These are phyloP conservation scores for Trifolium subterraneum DNA, from an alignment of 306 rosid genomes.

Conservation along the genomic window DNA sequence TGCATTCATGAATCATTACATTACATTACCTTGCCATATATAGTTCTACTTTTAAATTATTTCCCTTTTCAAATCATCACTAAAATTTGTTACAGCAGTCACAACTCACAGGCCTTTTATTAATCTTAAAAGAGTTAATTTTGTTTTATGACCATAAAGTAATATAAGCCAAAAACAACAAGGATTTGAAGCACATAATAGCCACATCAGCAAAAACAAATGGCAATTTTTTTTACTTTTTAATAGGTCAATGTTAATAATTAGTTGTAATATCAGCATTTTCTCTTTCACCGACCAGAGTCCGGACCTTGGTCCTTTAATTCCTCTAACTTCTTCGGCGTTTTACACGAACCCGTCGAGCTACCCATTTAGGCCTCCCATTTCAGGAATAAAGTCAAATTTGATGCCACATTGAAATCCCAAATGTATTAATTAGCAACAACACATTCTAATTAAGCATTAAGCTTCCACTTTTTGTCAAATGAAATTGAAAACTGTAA, in stretches of 20 bases:
- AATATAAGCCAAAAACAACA: constrained; percentile 29
- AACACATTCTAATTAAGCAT: constrained; percentile 1
- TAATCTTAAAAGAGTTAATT: constrained; percentile 23
- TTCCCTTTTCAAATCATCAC: constrained; percentile 23
- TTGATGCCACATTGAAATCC: constrained; percentile 3
- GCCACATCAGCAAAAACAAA: not conserved
- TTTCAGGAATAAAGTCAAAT: constrained; percentile 15
- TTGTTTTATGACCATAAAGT: constrained; percentile 2
- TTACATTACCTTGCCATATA: constrained; percentile 29
- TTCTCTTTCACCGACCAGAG: no score
- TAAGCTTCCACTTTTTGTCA: not conserved
- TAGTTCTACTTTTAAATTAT: constrained; percentile 22
- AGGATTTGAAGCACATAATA: not conserved
- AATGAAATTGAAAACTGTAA: not conserved
- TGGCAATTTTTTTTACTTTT: no score
- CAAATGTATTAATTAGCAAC: constrained; percentile 23
- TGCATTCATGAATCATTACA: constrained; percentile 44
- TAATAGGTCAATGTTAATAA: no score
- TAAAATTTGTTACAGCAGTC: constrained; percentile 26
- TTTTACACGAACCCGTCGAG: no score
- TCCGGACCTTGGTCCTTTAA: no score
- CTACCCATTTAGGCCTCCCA: not conserved
- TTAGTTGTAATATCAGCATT: no score
- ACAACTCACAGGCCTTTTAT: not conserved
- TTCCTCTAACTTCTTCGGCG: no score